Base-by-base conservation (phyloP, 768 basidiomycete species). In the Boletus pseudo-olivaceus region DNA sequence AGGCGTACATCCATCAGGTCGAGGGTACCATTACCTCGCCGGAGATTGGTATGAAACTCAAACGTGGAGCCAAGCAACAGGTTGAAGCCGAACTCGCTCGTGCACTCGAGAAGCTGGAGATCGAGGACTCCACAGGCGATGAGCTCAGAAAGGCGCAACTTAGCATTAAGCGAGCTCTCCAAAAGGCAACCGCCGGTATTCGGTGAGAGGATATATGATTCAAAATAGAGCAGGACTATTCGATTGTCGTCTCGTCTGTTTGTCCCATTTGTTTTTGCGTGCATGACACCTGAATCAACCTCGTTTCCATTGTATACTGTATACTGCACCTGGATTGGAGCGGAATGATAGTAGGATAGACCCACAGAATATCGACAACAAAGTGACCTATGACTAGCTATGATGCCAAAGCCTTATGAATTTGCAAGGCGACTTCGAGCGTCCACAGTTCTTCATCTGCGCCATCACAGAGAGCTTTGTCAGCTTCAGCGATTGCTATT, bases 11-110 rank as follows among this genome's bases (percentile, higher is more conserved):
- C 68, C 93, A 96, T 79, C 90, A 93, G 73, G 93, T 98, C 66
- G 94, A 97, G 82, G 81, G 82, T 71, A 96, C 93, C 56, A 95
- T 98, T 77, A 93, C 93, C 50, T 91, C 90, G 26, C 94, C 94
- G 47, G 95, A 97, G 75, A 91, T 97, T 64, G 90, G 92, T 68
- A 90, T 95, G 87, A 98, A 98, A 80, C 88, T 98, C 75, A 98
- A 98, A 85, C 89, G 96, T 57, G 94, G 94, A 67, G 91, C 94
- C 50, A 94, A 94, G 78, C 72, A 79, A 33, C 91, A 95, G 72
- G 92, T 99, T 62, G 97, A 99, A 81, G 82, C 89, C 59, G 97
- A 98, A 79, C 93, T 99, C 59, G 95, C 97, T 49, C 91, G 94
- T 69, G 95, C 97, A 30, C 83, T 98, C 46, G 97, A 98, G 85